phyloP scores from a whole-genome alignment of 192 early-diverging fungal genomes.

The Coemansia sp. region DNA sequence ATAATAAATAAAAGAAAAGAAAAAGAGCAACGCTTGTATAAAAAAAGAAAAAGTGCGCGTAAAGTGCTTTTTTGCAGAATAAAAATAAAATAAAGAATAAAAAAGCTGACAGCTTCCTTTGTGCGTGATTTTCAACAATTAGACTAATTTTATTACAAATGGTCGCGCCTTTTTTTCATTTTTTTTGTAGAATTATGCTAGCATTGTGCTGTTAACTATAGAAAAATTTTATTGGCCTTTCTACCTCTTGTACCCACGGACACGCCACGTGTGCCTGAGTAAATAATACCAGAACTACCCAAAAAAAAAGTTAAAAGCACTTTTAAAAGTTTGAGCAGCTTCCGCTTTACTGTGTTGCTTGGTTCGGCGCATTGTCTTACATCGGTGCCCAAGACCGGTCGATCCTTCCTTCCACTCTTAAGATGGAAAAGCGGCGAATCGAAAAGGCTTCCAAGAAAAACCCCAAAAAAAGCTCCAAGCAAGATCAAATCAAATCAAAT shows the following conservation, averaged over 20 bases:
- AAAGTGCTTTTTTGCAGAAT: neutral
- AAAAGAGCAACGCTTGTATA: neutral
- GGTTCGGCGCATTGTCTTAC: no score
- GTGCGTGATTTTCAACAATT: neutral
- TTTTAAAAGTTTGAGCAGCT: neutral
- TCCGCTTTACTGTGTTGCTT: neutral
- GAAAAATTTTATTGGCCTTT: neutral
- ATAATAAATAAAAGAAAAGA: constrained; percentile 3
- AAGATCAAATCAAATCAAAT: neutral
- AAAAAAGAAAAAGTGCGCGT: constrained; percentile 2
- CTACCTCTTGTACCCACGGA: neutral
- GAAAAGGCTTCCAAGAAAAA: neutral
- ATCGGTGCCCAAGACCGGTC: no score
- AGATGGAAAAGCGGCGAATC: no score
- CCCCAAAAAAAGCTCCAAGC: neutral
- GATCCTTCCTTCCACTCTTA: no score
- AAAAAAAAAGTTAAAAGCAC: neutral
- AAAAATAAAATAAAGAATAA: neutral
- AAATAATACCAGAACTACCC: neutral
- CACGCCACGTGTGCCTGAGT: neutral
- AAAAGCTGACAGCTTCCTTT: neutral
- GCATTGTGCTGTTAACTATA: neutral
- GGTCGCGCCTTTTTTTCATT: neutral
- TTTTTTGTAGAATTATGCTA: neutral
- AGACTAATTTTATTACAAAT: neutral